Evolutionary conservation across 108 stramenopile genomes (phyloP).

Genomic region (Cyclotella baltica): DNA sequence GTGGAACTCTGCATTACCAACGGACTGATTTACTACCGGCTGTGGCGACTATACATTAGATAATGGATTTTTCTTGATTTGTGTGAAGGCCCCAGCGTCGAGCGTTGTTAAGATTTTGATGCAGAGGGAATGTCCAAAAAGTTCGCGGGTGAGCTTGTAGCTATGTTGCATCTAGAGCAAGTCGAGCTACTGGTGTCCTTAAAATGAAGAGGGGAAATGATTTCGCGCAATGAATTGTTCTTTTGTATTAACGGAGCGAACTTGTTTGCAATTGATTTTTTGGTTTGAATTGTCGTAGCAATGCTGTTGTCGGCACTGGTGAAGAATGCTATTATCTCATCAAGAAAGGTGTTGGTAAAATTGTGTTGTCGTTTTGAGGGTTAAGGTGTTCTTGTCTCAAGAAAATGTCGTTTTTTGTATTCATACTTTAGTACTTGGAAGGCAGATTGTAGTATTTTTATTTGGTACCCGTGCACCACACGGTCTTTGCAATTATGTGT

Average conservation of each 20-base stretch:
- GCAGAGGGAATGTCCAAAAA: slow-evolving; percentile 22
- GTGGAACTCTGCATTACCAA: too few relatives aligned
- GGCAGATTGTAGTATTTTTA: slow-evolving; percentile 56
- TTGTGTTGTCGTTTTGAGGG: background rate
- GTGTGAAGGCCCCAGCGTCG: too few relatives aligned
- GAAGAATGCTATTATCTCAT: slow-evolving; percentile 59
- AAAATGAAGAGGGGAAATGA: slow-evolving; percentile 58
- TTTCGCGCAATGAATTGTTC: slow-evolving; percentile 74
- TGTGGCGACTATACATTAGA: too few relatives aligned
- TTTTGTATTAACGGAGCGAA: slow-evolving; percentile 52
- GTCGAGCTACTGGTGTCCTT: slow-evolving; percentile 27
- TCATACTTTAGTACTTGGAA: slow-evolving; percentile 81
- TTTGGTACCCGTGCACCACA: slow-evolving; percentile 50
- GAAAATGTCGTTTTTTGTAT: slow-evolving; percentile 43
- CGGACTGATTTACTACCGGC: too few relatives aligned
- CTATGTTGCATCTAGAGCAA: slow-evolving; percentile 42
- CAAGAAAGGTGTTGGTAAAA: background rate
- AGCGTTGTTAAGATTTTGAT: slow-evolving; percentile 28
- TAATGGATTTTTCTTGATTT: too few relatives aligned
- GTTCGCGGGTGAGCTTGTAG: slow-evolving; percentile 31
- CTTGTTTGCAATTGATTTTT: slow-evolving; percentile 57
- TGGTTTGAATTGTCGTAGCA: slow-evolving; percentile 89
- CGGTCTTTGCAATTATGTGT: background rate
- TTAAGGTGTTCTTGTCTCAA: slow-evolving; percentile 64
- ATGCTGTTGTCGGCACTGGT: slow-evolving; percentile 82